Evolutionary conservation across 2,329 filamentous ascomycete species (phyloP), one percentile per base, ranked within the genome.

Genomic region (Didymella pomorum): DNA sequence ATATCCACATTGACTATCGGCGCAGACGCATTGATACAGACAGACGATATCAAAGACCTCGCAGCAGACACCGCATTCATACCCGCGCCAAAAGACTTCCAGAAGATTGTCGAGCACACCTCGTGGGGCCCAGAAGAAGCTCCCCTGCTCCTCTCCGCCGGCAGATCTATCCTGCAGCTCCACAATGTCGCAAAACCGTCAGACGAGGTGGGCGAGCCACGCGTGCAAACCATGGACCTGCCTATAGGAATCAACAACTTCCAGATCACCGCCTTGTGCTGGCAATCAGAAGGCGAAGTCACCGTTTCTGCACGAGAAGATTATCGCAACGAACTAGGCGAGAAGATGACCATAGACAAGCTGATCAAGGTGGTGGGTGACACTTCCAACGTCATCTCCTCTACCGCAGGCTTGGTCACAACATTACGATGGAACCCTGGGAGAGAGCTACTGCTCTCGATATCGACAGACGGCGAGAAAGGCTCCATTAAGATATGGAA

Each of bases 401-500:
- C 76, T 0, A 72, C 74, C 4, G 75, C 73, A 1, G 76, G 75
- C 2, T 71, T 74, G 6, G 74, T 78, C 47, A 76, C 71, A 43
- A 73, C 73, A 5, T 63, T 78, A 21, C 66, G 71, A 26, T 78
- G 74, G 72, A 77, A 78, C 58, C 58, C 70, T 3, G 65, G 66
- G 2, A 71, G 68, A 29, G 68, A 75, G 44, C 55, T 75, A 41
- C 64, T 78, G 1, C 56, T 78, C 10, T 75, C 71, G 45, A 76
- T 78, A 42, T 77, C 75, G 14, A 77, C 73, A n/a, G 74, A 76
- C 44, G 76, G 74, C n/a, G 67, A 75, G 39, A 71, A 71, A 47
- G 75, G 75, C 2, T 74, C 71, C 29, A 78, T 79, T 53, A 75
- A 75, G 44, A 68, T 78, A 21, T 79, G 75, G 75, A 76, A 71